Percentiles rank a stretch among this genome's conserved stretches.
phyloP scores from a whole-genome alignment of 73 alveolate genomes.

The Uronychia setigera region DNA sequence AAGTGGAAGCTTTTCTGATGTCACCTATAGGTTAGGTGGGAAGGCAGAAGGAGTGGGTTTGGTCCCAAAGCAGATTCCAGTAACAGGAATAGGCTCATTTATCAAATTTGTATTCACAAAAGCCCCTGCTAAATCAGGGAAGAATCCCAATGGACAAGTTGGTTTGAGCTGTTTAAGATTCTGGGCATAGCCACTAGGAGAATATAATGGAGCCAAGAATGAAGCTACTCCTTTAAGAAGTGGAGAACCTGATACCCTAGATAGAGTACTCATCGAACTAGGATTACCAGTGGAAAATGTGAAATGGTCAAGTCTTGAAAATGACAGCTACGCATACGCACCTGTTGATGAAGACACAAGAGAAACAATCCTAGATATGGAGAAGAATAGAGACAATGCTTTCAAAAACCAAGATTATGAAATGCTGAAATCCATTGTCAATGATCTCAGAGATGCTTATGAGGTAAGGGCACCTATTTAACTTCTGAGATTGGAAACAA shows the following conservation, averaged over 20 bases:
- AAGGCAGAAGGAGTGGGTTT: constrained; percentile 40
- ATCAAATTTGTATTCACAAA: constrained; percentile 86
- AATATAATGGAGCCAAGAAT: constrained; percentile 76
- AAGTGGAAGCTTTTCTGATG: constrained; percentile 93
- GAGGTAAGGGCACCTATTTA: constrained; percentile 31
- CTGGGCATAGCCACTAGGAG: constrained; percentile 90
- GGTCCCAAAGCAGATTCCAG: constrained; percentile 64
- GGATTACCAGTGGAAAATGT: constrained; percentile 94
- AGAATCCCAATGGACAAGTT: constrained; percentile 95
- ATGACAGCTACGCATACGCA: constrained; percentile 86
- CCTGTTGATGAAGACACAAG: constrained; percentile 97
- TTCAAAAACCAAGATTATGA: constrained; percentile 89
- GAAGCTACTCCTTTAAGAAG: constrained; percentile 85
- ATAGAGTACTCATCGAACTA: constrained; percentile 91
- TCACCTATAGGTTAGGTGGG: constrained; percentile 81
- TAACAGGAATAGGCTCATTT: constrained; percentile 90
- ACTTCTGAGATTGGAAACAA: constrained; percentile 88
- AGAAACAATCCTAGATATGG: constrained; percentile 91
- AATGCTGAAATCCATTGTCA: constrained; percentile 76
- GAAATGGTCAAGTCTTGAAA: constrained; percentile 92
- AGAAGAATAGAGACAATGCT: constrained; percentile 82
- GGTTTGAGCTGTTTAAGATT: constrained; percentile 85
- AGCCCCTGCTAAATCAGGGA: constrained; percentile 66
- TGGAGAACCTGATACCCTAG: constrained; percentile 79
- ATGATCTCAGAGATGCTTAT: constrained; percentile 90